A percentile compares a stretch with the other conserved stretches of the same genome.
These are phyloP conservation scores for Daldinia caldariorum DNA, from an alignment of 495 filamentous ascomycete genomes.

Conservation along the genomic window DNA sequence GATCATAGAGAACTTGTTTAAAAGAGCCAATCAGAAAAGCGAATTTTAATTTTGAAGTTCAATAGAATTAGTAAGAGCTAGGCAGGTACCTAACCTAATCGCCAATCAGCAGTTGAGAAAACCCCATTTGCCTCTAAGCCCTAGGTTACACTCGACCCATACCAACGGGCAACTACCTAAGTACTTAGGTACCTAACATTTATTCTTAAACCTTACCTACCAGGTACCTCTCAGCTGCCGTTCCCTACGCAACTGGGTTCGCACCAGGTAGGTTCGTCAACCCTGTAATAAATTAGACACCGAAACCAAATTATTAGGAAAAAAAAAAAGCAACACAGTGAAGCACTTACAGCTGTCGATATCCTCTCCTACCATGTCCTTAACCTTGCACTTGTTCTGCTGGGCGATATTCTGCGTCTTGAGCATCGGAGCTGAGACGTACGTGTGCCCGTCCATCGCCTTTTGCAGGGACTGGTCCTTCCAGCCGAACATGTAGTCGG, in stretches of 20 bases:
- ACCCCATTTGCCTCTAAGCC: no score
- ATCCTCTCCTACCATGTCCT: slow-evolving; percentile 46
- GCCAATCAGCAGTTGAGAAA: no score
- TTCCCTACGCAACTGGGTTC: slow-evolving; percentile 16
- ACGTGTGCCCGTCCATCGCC: slow-evolving; percentile 48
- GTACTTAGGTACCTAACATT: neutral
- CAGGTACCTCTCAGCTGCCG: no score
- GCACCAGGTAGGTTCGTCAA: slow-evolving; percentile 28
- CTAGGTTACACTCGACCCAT: no score
- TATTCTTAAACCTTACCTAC: neutral
- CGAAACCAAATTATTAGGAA: no score
- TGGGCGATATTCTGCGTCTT: slow-evolving; percentile 44
- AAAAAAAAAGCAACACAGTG: no score
- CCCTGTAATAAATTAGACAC: slow-evolving; percentile 27
- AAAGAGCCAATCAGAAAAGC: no score
- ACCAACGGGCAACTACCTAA: neutral
- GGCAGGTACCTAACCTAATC: no score
- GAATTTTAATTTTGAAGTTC: no score
- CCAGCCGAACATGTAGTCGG: slow-evolving; percentile 51
- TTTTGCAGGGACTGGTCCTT: slow-evolving; percentile 48
- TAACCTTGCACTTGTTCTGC: slow-evolving; percentile 49
- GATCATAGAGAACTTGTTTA: no score
- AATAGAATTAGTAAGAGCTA: no score
- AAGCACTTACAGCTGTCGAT: slow-evolving; percentile 48
- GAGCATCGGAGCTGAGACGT: slow-evolving; percentile 47